Conservation (phyloP, 176 grass and related monocot genomes). For the Rhynchospora tenuis region DNA sequence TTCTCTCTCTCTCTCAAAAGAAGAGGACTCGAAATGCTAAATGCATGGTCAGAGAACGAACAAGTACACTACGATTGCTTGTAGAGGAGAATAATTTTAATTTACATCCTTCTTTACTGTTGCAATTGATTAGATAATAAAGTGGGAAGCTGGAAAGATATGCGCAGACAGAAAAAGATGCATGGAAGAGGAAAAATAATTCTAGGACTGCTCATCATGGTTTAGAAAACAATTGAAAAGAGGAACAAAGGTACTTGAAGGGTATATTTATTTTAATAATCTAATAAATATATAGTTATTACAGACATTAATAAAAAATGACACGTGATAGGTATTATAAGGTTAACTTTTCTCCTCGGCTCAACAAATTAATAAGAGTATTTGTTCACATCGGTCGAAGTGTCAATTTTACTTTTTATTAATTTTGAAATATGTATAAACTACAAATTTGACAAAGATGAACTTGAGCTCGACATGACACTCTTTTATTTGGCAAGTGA, state of each 20-base stretch:
- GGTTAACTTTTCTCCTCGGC: too few relatives aligned
- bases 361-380: too few relatives aligned
- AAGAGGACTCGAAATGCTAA: not conserved
- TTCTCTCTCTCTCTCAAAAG: constrained; percentile 18
- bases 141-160: constrained; percentile 3
- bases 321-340: too few relatives aligned
- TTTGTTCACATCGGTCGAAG: too few relatives aligned
- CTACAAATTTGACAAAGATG: too few relatives aligned
- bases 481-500: too few relatives aligned
- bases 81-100: not conserved
- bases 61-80: not conserved
- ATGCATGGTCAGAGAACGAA: not conserved
- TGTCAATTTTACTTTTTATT: too few relatives aligned
- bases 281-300: not conserved
- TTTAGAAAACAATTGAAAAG: not conserved
- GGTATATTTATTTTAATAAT: not conserved
- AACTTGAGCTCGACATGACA: too few relatives aligned
- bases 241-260: too few relatives aligned
- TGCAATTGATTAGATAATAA: not conserved
- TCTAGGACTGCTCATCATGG: not conserved
- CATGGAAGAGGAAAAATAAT: not conserved
- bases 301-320: not conserved
- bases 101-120: not conserved
- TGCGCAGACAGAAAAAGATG: constrained; percentile 10
- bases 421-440: too few relatives aligned